Evolutionary conservation across 2,329 filamentous ascomycete species (phyloP).

Genomic region (Fusarium sp.): DNA sequence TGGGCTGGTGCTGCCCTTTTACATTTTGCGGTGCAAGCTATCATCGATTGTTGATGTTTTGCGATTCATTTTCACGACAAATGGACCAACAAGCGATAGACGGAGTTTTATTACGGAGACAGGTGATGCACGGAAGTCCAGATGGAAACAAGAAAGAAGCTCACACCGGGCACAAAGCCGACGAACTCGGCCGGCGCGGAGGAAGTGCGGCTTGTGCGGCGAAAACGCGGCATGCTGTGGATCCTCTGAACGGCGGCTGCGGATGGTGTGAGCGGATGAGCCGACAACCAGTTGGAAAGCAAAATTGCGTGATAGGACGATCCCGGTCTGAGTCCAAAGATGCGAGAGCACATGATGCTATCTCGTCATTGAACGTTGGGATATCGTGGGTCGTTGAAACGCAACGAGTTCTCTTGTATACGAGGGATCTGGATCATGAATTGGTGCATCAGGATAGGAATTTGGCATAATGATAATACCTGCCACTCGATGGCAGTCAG

Average conservation of each 20-base stretch:
- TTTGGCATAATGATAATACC: slow-evolving; percentile 36
- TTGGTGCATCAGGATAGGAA: slow-evolving; percentile 13
- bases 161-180: slow-evolving; percentile 30
- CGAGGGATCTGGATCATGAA: slow-evolving; percentile 21
- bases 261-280: slow-evolving; percentile 34
- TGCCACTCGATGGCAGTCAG: slow-evolving; percentile 19
- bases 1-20: background rate
- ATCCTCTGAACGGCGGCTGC: slow-evolving; percentile 16
- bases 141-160: slow-evolving; percentile 23
- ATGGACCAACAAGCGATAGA: slow-evolving; percentile 27
- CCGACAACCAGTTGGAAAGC: slow-evolving; percentile 25
- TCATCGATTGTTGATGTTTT: slow-evolving; percentile 3
- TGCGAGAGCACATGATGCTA: slow-evolving; percentile 20
- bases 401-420: slow-evolving; percentile 20
- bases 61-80: slow-evolving; percentile 25
- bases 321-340: slow-evolving; percentile 30
- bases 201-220: slow-evolving; percentile 42
- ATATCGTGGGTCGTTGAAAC: background rate
- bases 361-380: slow-evolving; percentile 17
- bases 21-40: slow-evolving; percentile 20
- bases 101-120: slow-evolving; percentile 26
- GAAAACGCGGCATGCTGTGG: slow-evolving; percentile 42
- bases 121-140: slow-evolving; percentile 1
- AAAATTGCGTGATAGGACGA: slow-evolving; percentile 44
- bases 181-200: slow-evolving; percentile 37